Evolutionary conservation across 345 rosid genomes (phyloP).

Genomic region (Camelina laxa): DNA sequence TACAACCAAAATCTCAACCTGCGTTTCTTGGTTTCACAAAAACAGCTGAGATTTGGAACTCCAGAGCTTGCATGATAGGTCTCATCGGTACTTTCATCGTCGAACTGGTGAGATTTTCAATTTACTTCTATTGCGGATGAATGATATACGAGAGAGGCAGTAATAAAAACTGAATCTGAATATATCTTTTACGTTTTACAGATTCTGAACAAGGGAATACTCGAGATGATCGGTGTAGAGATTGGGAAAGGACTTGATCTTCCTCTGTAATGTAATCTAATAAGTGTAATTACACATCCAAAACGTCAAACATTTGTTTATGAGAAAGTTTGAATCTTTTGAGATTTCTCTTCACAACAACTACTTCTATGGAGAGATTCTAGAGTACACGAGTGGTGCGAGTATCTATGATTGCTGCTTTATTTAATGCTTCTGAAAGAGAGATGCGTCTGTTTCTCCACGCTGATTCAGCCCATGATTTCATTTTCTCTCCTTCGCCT

Average conservation of each 20-base stretch:
- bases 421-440: conserved; percentile 60
- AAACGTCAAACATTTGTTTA: not conserved
- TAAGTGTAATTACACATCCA: conserved; percentile 12
- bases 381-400: conserved; percentile 56
- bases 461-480: conserved; percentile 72
- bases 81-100: conserved; percentile 71
- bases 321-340: conserved; percentile 13
- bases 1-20: conserved; percentile 67
- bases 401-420: conserved; percentile 65
- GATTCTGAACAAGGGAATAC: conserved; percentile 85
- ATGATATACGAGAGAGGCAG: not conserved
- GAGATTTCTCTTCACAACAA: not conserved
- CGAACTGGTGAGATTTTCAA: conserved; percentile 66
- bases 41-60: conserved; percentile 89
- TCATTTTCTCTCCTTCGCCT: conserved; percentile 85
- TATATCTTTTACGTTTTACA: conserved; percentile 31
- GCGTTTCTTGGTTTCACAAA: conserved; percentile 83
- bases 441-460: conserved; percentile 77
- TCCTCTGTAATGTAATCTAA: conserved; percentile 53
- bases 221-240: conserved; percentile 78
- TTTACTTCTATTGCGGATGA: not conserved
- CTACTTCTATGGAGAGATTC: not conserved
- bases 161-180: not conserved
- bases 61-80: conserved; percentile 96
- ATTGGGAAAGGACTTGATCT: conserved; percentile 88